A percentile compares a stretch with the other conserved stretches of the same genome.
These are phyloP conservation scores for Backusella mclennaniae DNA, from an alignment of 192 early-diverging fungal genomes.

Conservation along the genomic window DNA sequence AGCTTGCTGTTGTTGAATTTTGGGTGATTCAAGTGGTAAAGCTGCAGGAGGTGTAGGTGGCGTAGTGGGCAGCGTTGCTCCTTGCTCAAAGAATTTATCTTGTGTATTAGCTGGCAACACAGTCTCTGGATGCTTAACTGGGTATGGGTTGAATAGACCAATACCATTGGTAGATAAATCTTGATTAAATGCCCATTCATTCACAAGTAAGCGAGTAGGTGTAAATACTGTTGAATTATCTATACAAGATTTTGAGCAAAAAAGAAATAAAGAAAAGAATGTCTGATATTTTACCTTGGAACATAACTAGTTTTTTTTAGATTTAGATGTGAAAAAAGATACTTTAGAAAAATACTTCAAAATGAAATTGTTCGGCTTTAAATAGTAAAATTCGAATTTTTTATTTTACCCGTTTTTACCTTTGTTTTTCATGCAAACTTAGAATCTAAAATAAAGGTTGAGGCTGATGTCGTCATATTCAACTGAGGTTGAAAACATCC, in stretches of 20 bases:
- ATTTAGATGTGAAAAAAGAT: neutral
- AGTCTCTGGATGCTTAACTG: neutral
- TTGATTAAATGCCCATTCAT: neutral
- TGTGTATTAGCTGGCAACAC: neutral
- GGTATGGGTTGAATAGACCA: neutral
- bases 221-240: slow-evolving; percentile 1
- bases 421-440: neutral
- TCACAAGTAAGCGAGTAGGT: neutral
- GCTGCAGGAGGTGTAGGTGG: neutral
- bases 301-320: neutral
- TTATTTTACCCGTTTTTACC: neutral
- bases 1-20: neutral
- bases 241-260: neutral
- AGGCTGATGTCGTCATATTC: neutral
- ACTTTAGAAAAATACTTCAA: neutral
- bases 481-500: neutral
- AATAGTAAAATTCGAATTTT: neutral
- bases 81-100: neutral
- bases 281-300: neutral
- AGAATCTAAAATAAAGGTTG: neutral
- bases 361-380: neutral
- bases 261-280: neutral
- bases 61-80: neutral
- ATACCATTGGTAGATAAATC: neutral
- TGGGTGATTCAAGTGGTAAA: neutral